These are phyloP conservation scores for Paxillus rubicundulus DNA, from an alignment of 768 basidiomycete genomes.

Conservation along the genomic window DNA sequence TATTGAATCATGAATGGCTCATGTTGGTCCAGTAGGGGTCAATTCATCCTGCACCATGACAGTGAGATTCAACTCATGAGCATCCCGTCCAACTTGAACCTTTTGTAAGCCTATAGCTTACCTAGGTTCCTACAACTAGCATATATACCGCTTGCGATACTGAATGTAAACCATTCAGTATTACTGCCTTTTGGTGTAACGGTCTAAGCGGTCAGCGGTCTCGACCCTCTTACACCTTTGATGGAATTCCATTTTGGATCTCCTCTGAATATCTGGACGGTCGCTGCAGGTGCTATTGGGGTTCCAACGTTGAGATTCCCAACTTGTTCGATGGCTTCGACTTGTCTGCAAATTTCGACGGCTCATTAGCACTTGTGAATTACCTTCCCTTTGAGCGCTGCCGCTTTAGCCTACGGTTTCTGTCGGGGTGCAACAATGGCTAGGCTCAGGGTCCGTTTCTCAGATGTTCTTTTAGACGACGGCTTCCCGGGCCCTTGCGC, in stretches of 20 bases:
- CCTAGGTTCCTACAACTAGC: no score
- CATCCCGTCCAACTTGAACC: not conserved
- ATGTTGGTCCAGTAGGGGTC: conserved; percentile 24
- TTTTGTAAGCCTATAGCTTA: no score
- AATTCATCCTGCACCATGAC: not conserved
- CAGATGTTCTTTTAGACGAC: not conserved
- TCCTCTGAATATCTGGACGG: not conserved
- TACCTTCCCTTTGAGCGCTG: not conserved
- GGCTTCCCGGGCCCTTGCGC: not conserved
- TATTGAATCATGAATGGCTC: conserved; percentile 9
- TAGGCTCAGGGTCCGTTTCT: conserved; percentile 20
- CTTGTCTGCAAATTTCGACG: not conserved
- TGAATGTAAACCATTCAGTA: no score
- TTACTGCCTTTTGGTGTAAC: no score
- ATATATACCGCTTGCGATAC: no score
- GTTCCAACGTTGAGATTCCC: conserved; percentile 1
- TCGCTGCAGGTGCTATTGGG: not conserved
- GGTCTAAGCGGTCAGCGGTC: no score
- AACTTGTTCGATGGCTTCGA: not conserved
- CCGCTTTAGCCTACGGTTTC: not conserved
- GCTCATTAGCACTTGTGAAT: not conserved
- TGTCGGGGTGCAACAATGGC: conserved; percentile 9
- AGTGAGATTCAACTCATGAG: not conserved
- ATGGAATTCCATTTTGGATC: conserved; percentile 20
- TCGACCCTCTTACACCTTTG: no score